Base-by-base conservation (phyloP, 2,329 filamentous ascomycete species). In the Venturia carpophila region DNA sequence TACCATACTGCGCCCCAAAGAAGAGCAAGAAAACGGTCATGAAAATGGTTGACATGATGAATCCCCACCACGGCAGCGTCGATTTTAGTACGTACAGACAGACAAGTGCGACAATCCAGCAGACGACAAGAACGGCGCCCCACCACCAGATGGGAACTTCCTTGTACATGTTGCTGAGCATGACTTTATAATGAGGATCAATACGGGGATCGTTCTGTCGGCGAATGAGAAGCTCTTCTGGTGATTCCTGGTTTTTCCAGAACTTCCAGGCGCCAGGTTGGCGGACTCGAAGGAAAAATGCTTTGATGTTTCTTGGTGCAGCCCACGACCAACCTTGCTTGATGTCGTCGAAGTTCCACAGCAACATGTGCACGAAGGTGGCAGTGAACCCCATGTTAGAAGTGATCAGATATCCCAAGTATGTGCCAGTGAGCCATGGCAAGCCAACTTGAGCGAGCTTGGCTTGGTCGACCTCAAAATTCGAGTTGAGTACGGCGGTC, bases 281-380 rank as follows among this genome's bases (percentile, higher is more conserved):
- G 27, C 55, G 56, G 19, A 60, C 19, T 42, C 47, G 37, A 19
- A 60, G 45, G 39, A 70, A 64, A 7, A 71, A 37, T 21, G 69
- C 69, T n/a, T 67, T 66, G 1, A 71, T 66, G 58, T 70, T 72
- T 11, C 43, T 62, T 19, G 64, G 71, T 41, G 63, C 69, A 0
- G 70, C 68, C 66, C 69, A 74, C 2, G 68, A 65, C 68, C 76
- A 79, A 1, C 70, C 73, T 24, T 69, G 66, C 55, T 76, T 76
- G 41, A 81, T 69, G 37, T 79, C 77, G 19, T 74, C n/a, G 41
- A 56, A 68, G 37, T 68, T 68, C 67, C 66, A 67, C 39, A 67
- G 17, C 21, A 69, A 27, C 13, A 69, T n/a, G 15, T 68, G 68
- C 3, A 47, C 56, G 17, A 67, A 60, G 34, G 67, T 68, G 21